A percentile compares a stretch with the other conserved stretches of the same genome.
phyloP scores from a whole-genome alignment of 2,329 filamentous ascomycete species.

The Endothia cerciana region DNA sequence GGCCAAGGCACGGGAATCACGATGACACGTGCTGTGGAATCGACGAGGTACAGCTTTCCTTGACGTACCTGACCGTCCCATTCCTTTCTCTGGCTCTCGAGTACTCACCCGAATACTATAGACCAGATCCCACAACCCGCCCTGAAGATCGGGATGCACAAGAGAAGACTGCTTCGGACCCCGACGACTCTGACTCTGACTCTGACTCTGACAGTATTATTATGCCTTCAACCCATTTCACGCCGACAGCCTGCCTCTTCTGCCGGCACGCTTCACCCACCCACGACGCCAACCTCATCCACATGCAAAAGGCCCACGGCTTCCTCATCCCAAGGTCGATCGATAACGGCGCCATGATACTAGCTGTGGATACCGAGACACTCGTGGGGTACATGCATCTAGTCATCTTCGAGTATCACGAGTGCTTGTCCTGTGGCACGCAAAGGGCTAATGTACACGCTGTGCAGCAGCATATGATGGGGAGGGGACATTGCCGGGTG shows the following conservation, averaged over 20 bases:
- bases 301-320: constrained; percentile 52
- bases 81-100: background rate
- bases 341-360: constrained; percentile 39
- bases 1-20: no score
- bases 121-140: background rate
- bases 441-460: constrained; percentile 44
- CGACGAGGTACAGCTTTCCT: background rate
- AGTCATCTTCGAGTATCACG: constrained; percentile 47
- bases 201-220: background rate
- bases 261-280: constrained; percentile 37
- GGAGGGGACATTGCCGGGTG: constrained; percentile 49
- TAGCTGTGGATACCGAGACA: constrained; percentile 47
- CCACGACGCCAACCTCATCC: constrained; percentile 42
- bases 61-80: background rate
- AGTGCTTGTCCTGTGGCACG: constrained; percentile 53
- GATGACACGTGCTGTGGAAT: background rate
- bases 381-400: constrained; percentile 50
- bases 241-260: constrained; percentile 42
- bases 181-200: background rate
- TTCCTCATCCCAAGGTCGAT: constrained; percentile 42
- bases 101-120: background rate
- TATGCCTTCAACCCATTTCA: constrained; percentile 30
- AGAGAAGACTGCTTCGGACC: background rate
- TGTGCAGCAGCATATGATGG: constrained; percentile 52
- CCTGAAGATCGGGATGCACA: background rate